Evolutionary conservation across 176 grass and related monocot genomes (phyloP), one percentile per base, ranked within the genome.

Genomic region (Tillandsia fasciculata): DNA sequence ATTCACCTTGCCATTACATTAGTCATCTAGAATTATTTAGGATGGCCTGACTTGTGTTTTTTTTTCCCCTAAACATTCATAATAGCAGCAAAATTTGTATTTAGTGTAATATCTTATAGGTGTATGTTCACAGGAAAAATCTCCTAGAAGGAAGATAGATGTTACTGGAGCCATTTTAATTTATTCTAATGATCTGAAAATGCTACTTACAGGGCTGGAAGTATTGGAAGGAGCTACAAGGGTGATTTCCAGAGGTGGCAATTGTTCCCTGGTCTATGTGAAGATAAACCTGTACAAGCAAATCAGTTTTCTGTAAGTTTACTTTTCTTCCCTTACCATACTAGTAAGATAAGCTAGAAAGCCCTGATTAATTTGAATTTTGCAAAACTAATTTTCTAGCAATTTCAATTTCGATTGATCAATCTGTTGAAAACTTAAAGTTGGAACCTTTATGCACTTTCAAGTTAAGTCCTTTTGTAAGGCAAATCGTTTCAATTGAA

Each of bases 261-360:
- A 71, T 81, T 97, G 65, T 97, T 92, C 69, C 89, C 93, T 2
- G 88, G 81, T 75, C 20, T 51, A 63, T 92, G 89, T 76, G 86
- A 92, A 77, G 79, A 97, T 72, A 85, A 81, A 73, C 77, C 89
- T 81, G 79, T 97, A 66, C 50, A 76, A 73, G 79, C 84, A 64
- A 92, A 97, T 81, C 93, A 97, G 79, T 97, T 97, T 89, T 97
- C 93, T 87, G 93, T 97, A 73, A 81, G 86, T 83, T 53, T 75
- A 69, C 72, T 75, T 33, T 61, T 58, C 51, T 48, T 18, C 26
- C 3, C 52, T 69, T 48, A 14, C 2, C 63, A 65, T 70, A 29
- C 68, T 20, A 47, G 17, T 65, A 22, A 64, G 17, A 9, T 17
- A 59, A 15, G 12, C 14, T 58, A 20, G 14, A 3, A 18, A 58